Conservation (phyloP, 2,329 filamentous ascomycete species). For the Coniochaeta pulveracea region DNA sequence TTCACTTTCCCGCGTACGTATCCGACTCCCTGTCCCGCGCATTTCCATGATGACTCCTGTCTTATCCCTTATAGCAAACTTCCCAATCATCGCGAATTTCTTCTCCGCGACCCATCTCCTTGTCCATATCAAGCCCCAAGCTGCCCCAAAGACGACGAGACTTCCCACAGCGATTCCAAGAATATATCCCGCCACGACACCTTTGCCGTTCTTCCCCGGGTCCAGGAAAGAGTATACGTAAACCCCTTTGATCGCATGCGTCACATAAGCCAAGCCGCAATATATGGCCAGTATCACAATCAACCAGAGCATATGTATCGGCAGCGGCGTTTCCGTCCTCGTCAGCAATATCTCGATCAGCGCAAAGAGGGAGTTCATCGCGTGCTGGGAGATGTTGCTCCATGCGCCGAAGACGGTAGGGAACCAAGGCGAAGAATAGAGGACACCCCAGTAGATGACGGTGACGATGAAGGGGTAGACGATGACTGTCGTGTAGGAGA, state of each 20-base stretch:
- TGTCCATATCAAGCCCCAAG: slow-evolving; percentile 37
- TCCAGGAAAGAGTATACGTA: slow-evolving; percentile 77
- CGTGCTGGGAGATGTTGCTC: slow-evolving; percentile 64
- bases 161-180: slow-evolving; percentile 44
- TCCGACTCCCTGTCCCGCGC: too few relatives aligned
- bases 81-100: slow-evolving; percentile 30
- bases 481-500: slow-evolving; percentile 52
- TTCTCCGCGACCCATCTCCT: slow-evolving; percentile 37
- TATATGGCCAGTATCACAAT: slow-evolving; percentile 63
- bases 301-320: slow-evolving; percentile 56
- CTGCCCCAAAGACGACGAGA: slow-evolving; percentile 39
- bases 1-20: too few relatives aligned
- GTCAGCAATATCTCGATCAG: slow-evolving; percentile 65
- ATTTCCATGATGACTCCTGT: too few relatives aligned
- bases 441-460: slow-evolving; percentile 56
- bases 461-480: slow-evolving; percentile 60
- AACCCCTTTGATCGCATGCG: slow-evolving; percentile 54
- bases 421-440: slow-evolving; percentile 44
- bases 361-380: slow-evolving; percentile 60
- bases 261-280: slow-evolving; percentile 63
- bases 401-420: slow-evolving; percentile 39
- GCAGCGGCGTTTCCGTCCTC: slow-evolving; percentile 49
- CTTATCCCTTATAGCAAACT: slow-evolving; percentile 14
- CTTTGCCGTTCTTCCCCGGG: slow-evolving; percentile 33
- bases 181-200: slow-evolving; percentile 52